Evolutionary conservation across 371 early-diverging fungal genomes (phyloP).

Genomic region (Lichtheimia ramosa): DNA sequence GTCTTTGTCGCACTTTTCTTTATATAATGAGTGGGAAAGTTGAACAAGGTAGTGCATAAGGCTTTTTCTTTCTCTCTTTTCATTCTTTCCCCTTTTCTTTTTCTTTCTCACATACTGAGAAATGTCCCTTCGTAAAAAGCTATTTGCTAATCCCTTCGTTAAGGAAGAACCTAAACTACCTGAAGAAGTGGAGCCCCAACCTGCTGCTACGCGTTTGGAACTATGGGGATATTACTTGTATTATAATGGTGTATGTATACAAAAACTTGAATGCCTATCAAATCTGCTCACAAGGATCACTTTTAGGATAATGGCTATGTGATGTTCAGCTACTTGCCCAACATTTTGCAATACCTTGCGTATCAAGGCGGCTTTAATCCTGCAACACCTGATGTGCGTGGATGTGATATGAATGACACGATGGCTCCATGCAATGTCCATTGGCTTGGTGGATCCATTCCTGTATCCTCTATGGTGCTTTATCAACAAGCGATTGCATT

Average conservation of each 20-base stretch:
- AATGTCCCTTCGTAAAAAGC: not conserved
- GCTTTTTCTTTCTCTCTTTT: no score
- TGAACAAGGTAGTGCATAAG: no score
- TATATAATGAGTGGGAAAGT: no score
- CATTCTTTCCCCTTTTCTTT: no score
- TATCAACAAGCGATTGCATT: constrained; percentile 54
- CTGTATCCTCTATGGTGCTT: constrained; percentile 45
- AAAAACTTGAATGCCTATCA: not conserved
- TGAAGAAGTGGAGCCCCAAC: constrained; percentile 18
- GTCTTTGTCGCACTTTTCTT: no score
- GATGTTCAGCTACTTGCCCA: constrained; percentile 44
- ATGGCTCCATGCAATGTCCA: constrained; percentile 31
- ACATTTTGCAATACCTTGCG: constrained; percentile 43
- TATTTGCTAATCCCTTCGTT: constrained; percentile 1
- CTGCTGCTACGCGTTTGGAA: constrained; percentile 40
- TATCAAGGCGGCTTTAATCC: constrained; percentile 42
- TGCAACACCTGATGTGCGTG: constrained; percentile 15
- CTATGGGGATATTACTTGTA: constrained; percentile 53
- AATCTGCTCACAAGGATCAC: no score
- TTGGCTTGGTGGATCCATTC: constrained; percentile 33
- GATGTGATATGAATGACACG: constrained; percentile 32
- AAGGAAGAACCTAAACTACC: not conserved
- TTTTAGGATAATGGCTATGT: constrained; percentile 48
- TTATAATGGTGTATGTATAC: constrained; percentile 40
- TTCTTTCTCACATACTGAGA: no score